Conservation (phyloP, 352 stramenopile species). For the Phytopythium delawarense region DNA sequence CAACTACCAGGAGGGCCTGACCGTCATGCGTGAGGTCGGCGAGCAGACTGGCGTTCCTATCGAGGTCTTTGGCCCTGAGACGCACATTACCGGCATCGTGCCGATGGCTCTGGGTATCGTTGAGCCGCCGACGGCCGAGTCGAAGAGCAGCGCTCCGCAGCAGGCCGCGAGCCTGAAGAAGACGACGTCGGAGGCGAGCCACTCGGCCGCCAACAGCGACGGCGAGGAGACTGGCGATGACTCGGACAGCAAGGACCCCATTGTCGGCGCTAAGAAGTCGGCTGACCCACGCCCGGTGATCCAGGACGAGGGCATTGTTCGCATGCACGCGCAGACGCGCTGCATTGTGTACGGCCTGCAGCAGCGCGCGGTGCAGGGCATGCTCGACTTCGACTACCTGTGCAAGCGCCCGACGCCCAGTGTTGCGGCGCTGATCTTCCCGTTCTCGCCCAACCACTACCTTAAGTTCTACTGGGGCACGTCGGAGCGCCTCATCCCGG, state of each 20-base stretch:
- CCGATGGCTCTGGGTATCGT: constrained; percentile 92
- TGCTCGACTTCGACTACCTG: constrained; percentile 98
- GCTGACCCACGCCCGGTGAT: constrained; percentile 35
- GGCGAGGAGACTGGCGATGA: constrained; percentile 29
- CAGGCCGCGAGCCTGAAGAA: constrained; percentile 20
- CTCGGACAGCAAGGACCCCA: constrained; percentile 23
- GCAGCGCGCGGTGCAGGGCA: constrained; percentile 92
- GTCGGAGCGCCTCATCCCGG: constrained; percentile 91
- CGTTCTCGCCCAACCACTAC: constrained; percentile 95
- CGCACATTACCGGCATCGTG: constrained; percentile 94
- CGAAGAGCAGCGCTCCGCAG: constrained; percentile 3
- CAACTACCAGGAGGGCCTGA: constrained; percentile 96
- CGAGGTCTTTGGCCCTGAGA: constrained; percentile 95
- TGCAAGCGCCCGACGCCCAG: constrained; percentile 94
- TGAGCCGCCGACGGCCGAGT: constrained; percentile 36
- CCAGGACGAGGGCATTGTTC: constrained; percentile 83
- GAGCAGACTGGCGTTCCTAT: constrained; percentile 90
- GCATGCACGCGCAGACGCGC: constrained; percentile 84
- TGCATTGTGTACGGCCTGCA: constrained; percentile 96
- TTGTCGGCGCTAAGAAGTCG: constrained; percentile 14
- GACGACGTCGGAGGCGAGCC: constrained; percentile 13
- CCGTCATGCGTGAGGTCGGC: constrained; percentile 90
- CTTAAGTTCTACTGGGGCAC: constrained; percentile 97
- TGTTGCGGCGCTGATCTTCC: constrained; percentile 94
- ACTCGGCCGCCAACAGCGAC: constrained; percentile 27